Percentiles rank a stretch among this genome's conserved stretches.
Conservation (phyloP, 2,329 filamentous ascomycete species). For the Ustilaginoidea virens region DNA sequence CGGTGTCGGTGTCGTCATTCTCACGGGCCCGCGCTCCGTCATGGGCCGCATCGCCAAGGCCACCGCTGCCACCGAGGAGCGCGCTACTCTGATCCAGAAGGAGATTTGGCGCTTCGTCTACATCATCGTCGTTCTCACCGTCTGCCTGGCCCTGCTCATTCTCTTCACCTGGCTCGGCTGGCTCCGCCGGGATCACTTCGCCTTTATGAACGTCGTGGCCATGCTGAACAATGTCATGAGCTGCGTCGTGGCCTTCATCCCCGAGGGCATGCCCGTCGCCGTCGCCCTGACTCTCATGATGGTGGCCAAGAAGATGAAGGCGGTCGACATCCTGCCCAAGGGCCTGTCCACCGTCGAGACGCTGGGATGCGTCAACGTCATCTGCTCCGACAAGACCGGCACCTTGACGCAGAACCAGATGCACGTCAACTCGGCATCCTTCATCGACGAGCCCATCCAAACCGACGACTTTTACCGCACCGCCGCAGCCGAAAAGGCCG, state of each 20-base stretch:
- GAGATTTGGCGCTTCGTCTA: conserved; percentile 28
- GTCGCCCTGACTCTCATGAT: conserved; percentile 54
- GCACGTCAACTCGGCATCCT: conserved; percentile 21
- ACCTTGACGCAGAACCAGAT: conserved; percentile 18
- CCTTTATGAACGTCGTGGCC: conserved; percentile 24
- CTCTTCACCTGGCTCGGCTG: conserved; percentile 29
- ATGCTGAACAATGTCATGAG: conserved; percentile 39
- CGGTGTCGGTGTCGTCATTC: conserved; percentile 22
- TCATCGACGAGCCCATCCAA: conserved; percentile 18
- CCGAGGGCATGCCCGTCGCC: conserved; percentile 50
- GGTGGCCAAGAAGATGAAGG: conserved; percentile 52
- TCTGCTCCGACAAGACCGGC: conserved; percentile 51
- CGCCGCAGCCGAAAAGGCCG: conserved; percentile 6
- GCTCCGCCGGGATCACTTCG: conserved; percentile 20
- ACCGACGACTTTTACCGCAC: conserved; percentile 11
- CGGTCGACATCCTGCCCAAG: conserved; percentile 55
- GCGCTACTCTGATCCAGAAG: conserved; percentile 22
- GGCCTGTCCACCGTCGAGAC: conserved; percentile 54
- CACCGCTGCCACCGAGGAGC: conserved; percentile 20
- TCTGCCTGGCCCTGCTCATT: conserved; percentile 23
- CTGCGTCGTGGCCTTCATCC: conserved; percentile 51
- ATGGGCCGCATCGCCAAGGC: conserved; percentile 26
- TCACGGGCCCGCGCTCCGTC: conserved; percentile 23
- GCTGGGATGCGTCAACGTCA: conserved; percentile 57
- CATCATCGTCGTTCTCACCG: conserved; percentile 24